Conservation (phyloP, 768 basidiomycete genomes). For the Crepidotus variabilis region DNA sequence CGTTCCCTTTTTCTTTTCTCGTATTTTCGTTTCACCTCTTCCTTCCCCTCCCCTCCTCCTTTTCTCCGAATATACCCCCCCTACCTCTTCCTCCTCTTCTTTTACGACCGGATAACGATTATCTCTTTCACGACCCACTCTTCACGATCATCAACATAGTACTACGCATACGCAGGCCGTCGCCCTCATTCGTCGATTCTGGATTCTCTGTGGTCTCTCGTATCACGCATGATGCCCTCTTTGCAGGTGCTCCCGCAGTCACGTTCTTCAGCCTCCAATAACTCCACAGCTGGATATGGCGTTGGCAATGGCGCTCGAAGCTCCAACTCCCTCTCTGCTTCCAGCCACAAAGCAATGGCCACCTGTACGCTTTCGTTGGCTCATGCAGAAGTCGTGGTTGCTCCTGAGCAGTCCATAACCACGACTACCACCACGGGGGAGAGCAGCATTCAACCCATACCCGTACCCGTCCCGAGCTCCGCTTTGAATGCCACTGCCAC, state of each 20-base stretch:
- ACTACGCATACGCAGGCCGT: background rate
- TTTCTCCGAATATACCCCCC: background rate
- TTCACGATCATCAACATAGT: background rate
- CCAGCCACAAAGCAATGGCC: conserved; percentile 9
- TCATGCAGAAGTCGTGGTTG: conserved; percentile 10
- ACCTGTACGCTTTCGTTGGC: conserved; percentile 15
- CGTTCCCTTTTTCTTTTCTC: background rate
- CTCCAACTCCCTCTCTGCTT: background rate
- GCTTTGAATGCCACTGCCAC: background rate
- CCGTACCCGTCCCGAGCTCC: conserved; percentile 2
- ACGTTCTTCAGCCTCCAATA: background rate
- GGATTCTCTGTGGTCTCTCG: conserved; percentile 1
- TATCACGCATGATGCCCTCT: conserved; percentile 2
- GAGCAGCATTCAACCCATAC: conserved; percentile 3
- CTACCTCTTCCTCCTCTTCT: background rate
- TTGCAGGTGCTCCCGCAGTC: background rate
- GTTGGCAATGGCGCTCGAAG: background rate
- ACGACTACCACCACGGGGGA: background rate
- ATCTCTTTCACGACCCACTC: background rate
- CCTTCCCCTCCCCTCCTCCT: background rate
- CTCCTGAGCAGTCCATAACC: conserved; percentile 2
- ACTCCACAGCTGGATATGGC: background rate
- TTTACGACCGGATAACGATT: background rate
- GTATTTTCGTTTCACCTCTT: background rate
- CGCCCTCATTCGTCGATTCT: background rate